Base-by-base conservation (phyloP, 805 yeast genomes). In the Millerozyma acaciae region DNA sequence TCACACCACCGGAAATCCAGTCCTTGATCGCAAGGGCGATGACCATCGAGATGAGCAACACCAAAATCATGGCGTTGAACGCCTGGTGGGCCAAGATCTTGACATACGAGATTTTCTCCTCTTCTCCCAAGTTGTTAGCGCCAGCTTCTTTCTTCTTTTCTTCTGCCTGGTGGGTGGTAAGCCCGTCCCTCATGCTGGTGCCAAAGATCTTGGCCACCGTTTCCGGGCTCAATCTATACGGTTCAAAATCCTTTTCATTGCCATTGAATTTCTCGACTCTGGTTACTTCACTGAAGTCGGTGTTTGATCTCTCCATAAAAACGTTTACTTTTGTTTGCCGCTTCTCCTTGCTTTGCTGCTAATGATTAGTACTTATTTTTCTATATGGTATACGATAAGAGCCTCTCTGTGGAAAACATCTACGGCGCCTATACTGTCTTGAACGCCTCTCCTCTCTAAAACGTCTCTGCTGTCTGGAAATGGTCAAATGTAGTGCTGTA, bases 181-280 rank as follows among this genome's bases (percentile, higher is more conserved):
- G 63, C 4, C 93, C 93, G 33, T 62, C 59, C 4, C 58, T 55
- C 12, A 55, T 41, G 44, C 69, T 60, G 2, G 84, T 67, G 6
- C 55, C 49, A 41, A 62, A 70, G 13, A 48, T 37, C 8, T 54
- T 44, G 14, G 60, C 67, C 8, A 70, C 70, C 32, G 59, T 53
- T 8, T 57, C 51, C 13, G 61, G 50, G 0, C 72, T 20, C 29
- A 57, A 46, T 25, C 68, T 50, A 47, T 62, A 57, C 2, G 65
- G 57, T 16, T 23, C 26, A 23, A n/a, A 23, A n/a, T 23, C 15
- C 6, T 7, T 15, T 6, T 23, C 26, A 8, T 23, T 23, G 10
- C 26, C 26, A 6, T 7, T n/a, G 7, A 23, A 6, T 6, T 7
- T 15, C 12, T 23, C 26, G 7, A 23, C 26, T n/a, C 13, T 23